Base-by-base conservation (phyloP, 2,329 filamentous ascomycete species). In the Dryadomyces sulphureus region DNA sequence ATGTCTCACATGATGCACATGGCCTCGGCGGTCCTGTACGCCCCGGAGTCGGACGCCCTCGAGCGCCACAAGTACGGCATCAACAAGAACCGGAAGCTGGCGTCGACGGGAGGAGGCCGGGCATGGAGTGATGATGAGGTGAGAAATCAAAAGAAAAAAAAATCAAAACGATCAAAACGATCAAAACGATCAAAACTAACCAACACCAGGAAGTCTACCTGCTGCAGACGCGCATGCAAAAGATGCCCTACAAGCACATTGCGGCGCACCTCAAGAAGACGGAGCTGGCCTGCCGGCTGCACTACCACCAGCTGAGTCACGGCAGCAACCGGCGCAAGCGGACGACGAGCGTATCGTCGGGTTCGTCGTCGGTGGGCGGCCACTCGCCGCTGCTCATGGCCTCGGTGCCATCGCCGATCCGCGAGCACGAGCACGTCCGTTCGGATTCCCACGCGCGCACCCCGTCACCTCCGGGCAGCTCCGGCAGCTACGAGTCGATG, bases 211-310 rank as follows among this genome's bases (percentile, higher is more conserved):
- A 92, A 65, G 74, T 79, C 48, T 92, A 90, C 61, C 79, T 92
- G 46, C 73, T 92, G 50, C 83, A 88, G 63, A 89, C 83, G 50
- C 82, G 85, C 48, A 75, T 85, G 57, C 83, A 89, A 57, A 90
- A 90, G 66, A 87, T 90, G 79, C 85, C 85, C 1, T 92, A 92
- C 65, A 92, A 90, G 70, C 84, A 90, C 60, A 92, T 92, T 59
- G 85, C 85, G 48, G 77, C 81, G 49, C 81, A 89, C 56, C 68
- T 92, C 54, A 86, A 88, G 65, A 93, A 92, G 70, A 92, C 85
- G 1, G 85, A 92, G 66, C 70, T 92, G 49, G 85, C 85, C 41
- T 93, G 85, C 65, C 84, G 86, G 52, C 74, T 93, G 51, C 86
- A 92, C 64, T 90, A 86, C 60, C 85, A 93, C 58, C 85, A 92